Base-by-base conservation (phyloP, 208 protist genomes). In the Plasmodiophora brassicae region DNA sequence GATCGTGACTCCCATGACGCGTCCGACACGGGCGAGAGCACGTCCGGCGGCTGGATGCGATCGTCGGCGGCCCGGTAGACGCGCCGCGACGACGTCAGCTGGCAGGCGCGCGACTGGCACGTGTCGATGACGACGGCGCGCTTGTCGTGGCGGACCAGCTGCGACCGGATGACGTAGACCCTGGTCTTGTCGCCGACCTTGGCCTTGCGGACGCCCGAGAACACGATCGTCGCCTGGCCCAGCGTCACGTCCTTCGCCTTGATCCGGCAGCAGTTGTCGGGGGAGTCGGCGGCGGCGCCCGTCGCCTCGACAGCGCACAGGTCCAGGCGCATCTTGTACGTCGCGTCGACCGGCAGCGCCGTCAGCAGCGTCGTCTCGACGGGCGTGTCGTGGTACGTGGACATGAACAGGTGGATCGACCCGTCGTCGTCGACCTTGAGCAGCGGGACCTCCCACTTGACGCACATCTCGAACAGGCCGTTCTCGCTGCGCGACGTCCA, bases 221-320 rank as follows among this genome's bases (percentile, higher is more conserved):
- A 78, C 14, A 38, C 32, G 65, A 78, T 78, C 14, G 65, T 32
- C n/a, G 10, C n/a, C 41, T 78, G 65, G 32, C 32, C 32, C n/a
- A 38, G 65, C 32, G 41, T 78, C 5, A 78, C 65, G 5, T 78
- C 65, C 65, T 78, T 78, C 14, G 65, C 41, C 65, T 78, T 78
- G 65, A 78, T 78, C 10, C 65, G 65, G n/a, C 65, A 78, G 65
- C 65, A 78, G n/a, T n/a, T n/a, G n/a, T n/a, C n/a, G n/a, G n/a
- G n/a, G n/a, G n/a, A n/a, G n/a, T n/a, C n/a, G 14, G 65, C 65
- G 10, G 32, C 65, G 14, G 41, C n/a, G 14, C 32, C n/a, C 5
- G 32, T 38, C 10, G 14, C 65, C 32, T 38, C 65, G n/a, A 78
- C n/a, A n/a, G 65, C 65, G n/a, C 65, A 78, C 5, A 78, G 65